Base-by-base conservation (phyloP, 2,329 filamentous ascomycete genomes). In the Arthrinium phaeospermum region DNA sequence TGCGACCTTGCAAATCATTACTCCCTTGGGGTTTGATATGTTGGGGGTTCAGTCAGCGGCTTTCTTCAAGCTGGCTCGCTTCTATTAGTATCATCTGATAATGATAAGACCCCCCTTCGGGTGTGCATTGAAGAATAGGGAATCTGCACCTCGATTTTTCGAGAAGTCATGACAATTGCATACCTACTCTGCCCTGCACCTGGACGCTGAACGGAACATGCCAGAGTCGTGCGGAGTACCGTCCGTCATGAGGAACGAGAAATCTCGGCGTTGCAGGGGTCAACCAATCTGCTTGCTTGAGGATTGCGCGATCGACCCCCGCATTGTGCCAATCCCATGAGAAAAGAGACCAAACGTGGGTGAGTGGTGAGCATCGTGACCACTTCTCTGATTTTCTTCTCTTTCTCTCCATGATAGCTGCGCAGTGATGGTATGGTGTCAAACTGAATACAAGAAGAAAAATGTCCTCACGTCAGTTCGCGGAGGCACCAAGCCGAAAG, bases 401-500 rank as follows among this genome's bases (percentile, higher is more conserved):
- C 19, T 41, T 5, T 41, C 16, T 64, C 57, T 19, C 19, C 30
- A 37, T 22, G 12, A 12, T 12, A 61, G 34, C 34, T 6, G 34
- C 34, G 19, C 34, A n/a, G 30, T n/a, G 34, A 22, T 41, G 34
- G 34, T 37, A 22, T 41, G 34, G 34, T 37, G 27, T 49, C 24
- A 3, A 41, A 24, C 27, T 27, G 27, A 69, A n/a, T n/a, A 34
- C 67, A 44, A 44, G 8, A 14, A 49, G 14, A 49, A 69, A 3
- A 30, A 69, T 69, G 67, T 37, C 45, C 45, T 37, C 22, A 22
- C 67, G 67, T n/a, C 27, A n/a, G 67, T 46, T 49, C 34, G 69
- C 13, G 69, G 27, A 61, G 71, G 41, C 67, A 69, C 27, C 61
- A 68, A 68, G 47, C 30, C 49, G 51, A 67, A n/a, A 49, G 67